phyloP scores from a whole-genome alignment of 345 rosid genomes.

The Gossypium sturtianum region DNA sequence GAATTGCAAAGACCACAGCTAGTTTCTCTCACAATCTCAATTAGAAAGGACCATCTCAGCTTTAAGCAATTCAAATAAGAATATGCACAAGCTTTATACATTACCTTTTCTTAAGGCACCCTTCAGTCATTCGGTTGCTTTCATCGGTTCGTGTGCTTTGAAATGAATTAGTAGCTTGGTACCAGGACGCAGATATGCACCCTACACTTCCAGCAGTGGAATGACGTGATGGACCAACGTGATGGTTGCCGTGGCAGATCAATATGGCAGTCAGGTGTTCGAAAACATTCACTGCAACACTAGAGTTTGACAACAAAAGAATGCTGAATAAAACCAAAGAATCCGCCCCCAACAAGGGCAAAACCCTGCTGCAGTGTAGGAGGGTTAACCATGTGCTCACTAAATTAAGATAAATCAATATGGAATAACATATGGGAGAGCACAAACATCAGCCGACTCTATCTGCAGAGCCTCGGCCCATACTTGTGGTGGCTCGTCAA shows the following conservation, averaged over 20 bases:
- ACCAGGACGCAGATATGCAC: background rate
- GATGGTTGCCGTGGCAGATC: background rate
- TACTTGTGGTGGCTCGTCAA: constrained; percentile 34
- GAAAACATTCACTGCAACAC: constrained; percentile 12
- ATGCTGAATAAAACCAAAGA: constrained; percentile 13
- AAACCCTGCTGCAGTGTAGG: constrained; percentile 12
- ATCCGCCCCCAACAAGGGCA: constrained; percentile 1
- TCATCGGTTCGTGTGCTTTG: constrained; percentile 1
- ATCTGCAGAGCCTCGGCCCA: constrained; percentile 64
- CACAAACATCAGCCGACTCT: constrained; percentile 55
- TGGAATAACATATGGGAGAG: constrained; percentile 78
- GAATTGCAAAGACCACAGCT: constrained; percentile 23
- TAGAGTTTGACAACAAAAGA: constrained; percentile 1
- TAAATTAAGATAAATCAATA: constrained; percentile 32
- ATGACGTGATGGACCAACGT: background rate
- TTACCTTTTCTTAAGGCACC: constrained; percentile 14
- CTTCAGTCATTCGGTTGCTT: background rate
- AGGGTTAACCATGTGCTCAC: constrained; percentile 3
- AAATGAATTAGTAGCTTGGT: constrained; percentile 21
- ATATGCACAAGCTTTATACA: constrained; percentile 18
- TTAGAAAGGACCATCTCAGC: constrained; percentile 20
- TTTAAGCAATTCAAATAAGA: constrained; percentile 20
- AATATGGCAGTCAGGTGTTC: background rate
- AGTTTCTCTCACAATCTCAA: constrained; percentile 28
- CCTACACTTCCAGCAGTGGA: background rate